These are phyloP conservation scores for Penicillium psychrosexuale DNA, from an alignment of 2,329 filamentous ascomycete genomes.

Conservation along the genomic window DNA sequence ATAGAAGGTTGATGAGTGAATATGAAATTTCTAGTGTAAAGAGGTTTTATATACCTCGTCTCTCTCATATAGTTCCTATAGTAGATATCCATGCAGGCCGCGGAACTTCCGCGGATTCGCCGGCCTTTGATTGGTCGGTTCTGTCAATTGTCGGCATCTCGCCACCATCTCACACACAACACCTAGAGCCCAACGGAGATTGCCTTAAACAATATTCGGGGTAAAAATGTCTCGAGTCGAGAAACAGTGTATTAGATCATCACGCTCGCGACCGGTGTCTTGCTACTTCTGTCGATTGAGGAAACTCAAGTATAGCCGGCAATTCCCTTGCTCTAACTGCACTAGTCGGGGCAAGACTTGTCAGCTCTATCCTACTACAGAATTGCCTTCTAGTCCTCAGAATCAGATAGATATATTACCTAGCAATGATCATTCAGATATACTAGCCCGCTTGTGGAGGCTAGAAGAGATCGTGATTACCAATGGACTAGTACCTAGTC, in stretches of 20 bases:
- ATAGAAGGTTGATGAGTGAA: background rate
- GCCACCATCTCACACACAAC: background rate
- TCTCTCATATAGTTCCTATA: background rate
- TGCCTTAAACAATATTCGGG: background rate
- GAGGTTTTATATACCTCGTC: background rate
- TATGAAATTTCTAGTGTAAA: background rate
- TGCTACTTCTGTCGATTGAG: constrained; percentile 36
- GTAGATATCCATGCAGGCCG: constrained; percentile 2
- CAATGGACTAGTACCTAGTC: background rate
- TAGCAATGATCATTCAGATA: constrained; percentile 2
- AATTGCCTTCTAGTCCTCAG: background rate
- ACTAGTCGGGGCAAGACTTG: constrained; percentile 30
- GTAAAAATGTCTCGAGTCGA: constrained; percentile 14
- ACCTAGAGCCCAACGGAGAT: background rate
- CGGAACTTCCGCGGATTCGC: constrained; percentile 16
- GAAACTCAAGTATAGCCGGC: constrained; percentile 53
- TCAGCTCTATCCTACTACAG: constrained; percentile 11
- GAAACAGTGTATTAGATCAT: constrained; percentile 3
- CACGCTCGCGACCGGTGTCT: constrained; percentile 31
- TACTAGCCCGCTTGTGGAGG: constrained; percentile 13
- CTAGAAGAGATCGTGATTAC: constrained; percentile 19
- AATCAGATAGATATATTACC: background rate
- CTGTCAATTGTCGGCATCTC: background rate
- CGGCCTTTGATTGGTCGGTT: constrained; percentile 11
- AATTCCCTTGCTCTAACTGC: constrained; percentile 51